phyloP scores from a whole-genome alignment of 352 stramenopile species.

The Peronospora farinosa region DNA sequence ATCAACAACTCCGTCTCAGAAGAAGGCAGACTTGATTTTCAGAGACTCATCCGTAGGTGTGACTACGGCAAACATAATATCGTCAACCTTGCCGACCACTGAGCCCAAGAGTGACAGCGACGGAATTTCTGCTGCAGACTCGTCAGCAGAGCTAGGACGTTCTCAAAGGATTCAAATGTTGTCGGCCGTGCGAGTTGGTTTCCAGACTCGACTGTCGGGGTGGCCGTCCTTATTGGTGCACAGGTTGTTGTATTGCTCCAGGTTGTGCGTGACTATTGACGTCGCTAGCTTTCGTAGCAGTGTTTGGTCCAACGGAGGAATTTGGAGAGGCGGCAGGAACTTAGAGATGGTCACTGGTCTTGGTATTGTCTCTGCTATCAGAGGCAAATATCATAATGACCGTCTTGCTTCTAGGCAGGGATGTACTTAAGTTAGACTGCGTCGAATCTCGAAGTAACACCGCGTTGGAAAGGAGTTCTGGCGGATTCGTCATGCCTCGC shows the following conservation, averaged over 20 bases:
- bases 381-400: slow-evolving; percentile 12
- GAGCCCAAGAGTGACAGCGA: slow-evolving; percentile 31
- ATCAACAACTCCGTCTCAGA: slow-evolving; percentile 29
- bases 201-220: slow-evolving; percentile 27
- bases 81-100: slow-evolving; percentile 26
- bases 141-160: background rate
- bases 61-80: slow-evolving; percentile 33
- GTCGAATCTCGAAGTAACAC: background rate
- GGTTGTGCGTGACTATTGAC: slow-evolving; percentile 28
- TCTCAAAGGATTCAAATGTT: slow-evolving; percentile 32
- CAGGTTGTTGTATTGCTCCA: slow-evolving; percentile 27
- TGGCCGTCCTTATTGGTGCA: slow-evolving; percentile 25
- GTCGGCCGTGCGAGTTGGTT: slow-evolving; percentile 21
- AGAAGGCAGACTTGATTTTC: slow-evolving; percentile 30
- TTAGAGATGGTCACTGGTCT: slow-evolving; percentile 24
- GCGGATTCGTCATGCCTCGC: background rate
- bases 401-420: background rate
- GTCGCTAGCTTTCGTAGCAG: slow-evolving; percentile 22
- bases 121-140: slow-evolving; percentile 13
- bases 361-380: slow-evolving; percentile 18
- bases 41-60: slow-evolving; percentile 26
- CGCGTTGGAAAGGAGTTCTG: slow-evolving; percentile 1
- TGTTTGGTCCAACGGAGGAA: slow-evolving; percentile 19
- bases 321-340: slow-evolving; percentile 24
- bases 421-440: too few relatives aligned